Percentiles rank a stretch among this genome's conserved stretches.
Conservation (phyloP, 768 basidiomycete species). For the Suillus luteus region DNA sequence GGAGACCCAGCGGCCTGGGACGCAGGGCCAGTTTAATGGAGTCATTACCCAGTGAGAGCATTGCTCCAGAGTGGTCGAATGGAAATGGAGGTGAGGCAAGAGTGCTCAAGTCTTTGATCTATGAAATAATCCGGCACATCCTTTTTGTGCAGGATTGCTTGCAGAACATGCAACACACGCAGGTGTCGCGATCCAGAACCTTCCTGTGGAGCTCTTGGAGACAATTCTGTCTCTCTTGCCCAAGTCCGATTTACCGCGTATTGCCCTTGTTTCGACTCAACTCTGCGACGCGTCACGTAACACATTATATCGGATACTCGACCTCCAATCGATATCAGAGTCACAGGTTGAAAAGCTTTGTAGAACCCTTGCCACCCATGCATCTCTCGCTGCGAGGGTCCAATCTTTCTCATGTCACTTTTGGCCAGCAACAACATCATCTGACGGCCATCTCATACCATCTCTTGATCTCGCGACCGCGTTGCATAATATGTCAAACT, state of each 20-base stretch:
- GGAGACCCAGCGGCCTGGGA: constrained; percentile 34
- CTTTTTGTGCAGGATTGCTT: neutral
- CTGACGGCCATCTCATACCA: constrained; percentile 16
- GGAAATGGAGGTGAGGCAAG: constrained; percentile 3
- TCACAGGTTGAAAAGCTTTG: constrained; percentile 21
- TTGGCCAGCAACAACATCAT: constrained; percentile 22
- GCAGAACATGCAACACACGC: constrained; percentile 2
- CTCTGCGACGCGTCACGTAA: constrained; percentile 26
- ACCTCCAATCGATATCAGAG: constrained; percentile 20
- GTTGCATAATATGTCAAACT: constrained; percentile 33
- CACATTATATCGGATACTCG: constrained; percentile 25
- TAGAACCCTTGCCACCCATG: constrained; percentile 20
- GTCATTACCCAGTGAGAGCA: constrained; percentile 18
- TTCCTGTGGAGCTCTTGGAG: constrained; percentile 25
- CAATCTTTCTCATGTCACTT: constrained; percentile 25
- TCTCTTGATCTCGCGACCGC: constrained; percentile 25
- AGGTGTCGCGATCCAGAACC: constrained; percentile 3
- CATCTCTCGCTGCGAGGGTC: constrained; percentile 28
- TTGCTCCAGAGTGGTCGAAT: constrained; percentile 6
- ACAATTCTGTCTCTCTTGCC: constrained; percentile 26
- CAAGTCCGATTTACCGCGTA: constrained; percentile 18
- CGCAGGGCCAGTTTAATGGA: constrained; percentile 31
- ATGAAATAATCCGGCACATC: constrained; percentile 13
- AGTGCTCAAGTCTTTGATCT: constrained; percentile 22
- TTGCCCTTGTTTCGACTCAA: constrained; percentile 27